phyloP scores from a whole-genome alignment of 2,329 filamentous ascomycete genomes.

The Chaetomium sp. region DNA sequence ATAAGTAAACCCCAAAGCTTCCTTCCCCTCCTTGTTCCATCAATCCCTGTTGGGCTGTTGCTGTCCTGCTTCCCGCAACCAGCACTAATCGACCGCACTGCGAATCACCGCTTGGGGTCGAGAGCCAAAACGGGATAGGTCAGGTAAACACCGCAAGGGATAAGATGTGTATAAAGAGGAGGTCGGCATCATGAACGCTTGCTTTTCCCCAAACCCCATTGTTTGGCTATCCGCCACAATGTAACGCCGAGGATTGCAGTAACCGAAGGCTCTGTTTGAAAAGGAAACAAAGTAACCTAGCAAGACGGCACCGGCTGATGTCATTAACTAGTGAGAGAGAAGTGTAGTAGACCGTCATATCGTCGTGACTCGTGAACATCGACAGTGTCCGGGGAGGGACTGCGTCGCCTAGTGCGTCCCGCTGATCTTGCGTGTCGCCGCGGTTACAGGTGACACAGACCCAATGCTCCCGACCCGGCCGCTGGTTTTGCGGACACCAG shows the following conservation, averaged over 20 bases:
- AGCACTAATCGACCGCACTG: not conserved
- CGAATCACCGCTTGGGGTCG: constrained; percentile 12
- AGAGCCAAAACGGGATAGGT: not conserved
- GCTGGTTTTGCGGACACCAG: constrained; percentile 56
- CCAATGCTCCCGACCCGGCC: constrained; percentile 55
- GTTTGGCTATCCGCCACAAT: not conserved
- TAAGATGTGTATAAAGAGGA: not conserved
- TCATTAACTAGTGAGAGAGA: not conserved
- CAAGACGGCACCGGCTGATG: not conserved
- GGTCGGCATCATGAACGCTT: constrained; percentile 5
- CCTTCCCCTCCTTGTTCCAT: not conserved
- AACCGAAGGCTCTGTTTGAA: not conserved
- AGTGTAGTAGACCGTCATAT: not conserved
- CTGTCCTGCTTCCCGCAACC: not conserved
- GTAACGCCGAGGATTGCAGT: too few species aligned
- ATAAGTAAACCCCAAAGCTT: not conserved
- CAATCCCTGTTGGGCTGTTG: not conserved
- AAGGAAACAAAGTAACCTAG: not conserved
- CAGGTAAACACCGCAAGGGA: not conserved
- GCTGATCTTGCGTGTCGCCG: constrained; percentile 46
- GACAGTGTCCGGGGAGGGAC: too few species aligned
- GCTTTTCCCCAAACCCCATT: not conserved
- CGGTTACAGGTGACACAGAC: constrained; percentile 35
- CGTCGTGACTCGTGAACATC: not conserved
- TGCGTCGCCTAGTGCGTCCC: constrained; percentile 10